Conservation (phyloP, 139 green algal genomes). For the Volvox reticuliferus region DNA sequence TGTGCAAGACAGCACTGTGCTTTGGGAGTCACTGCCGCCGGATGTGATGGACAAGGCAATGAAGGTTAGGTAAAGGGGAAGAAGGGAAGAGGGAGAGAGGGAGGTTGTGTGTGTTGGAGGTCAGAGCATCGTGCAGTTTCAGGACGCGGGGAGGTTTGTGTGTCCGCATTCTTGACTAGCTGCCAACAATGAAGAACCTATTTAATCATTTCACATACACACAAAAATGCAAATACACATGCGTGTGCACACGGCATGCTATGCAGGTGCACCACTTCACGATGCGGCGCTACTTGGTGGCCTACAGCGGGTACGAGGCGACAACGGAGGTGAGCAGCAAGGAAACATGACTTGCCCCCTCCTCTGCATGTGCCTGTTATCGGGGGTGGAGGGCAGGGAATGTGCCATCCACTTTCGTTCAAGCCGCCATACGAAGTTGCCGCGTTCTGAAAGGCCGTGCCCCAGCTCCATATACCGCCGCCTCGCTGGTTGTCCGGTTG, state of each 20-base stretch:
- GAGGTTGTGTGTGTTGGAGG: neutral
- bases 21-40: constrained; percentile 24
- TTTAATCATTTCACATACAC: neutral
- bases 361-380: neutral
- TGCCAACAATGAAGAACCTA: neutral
- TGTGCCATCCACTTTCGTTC: too few species aligned
- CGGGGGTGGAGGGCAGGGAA: neutral
- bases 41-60: constrained; percentile 36
- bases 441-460: too few species aligned
- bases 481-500: too few species aligned
- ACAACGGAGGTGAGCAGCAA: constrained; percentile 5
- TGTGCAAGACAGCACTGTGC: constrained; percentile 26
- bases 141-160: too few species aligned
- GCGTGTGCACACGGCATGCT: neutral
- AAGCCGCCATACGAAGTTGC: too few species aligned
- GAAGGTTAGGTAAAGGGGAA: neutral
- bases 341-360: too few species aligned
- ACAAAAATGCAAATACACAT: neutral
- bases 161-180: too few species aligned
- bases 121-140: too few species aligned
- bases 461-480: too few species aligned
- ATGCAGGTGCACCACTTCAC: constrained; percentile 34
- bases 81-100: neutral
- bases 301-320: constrained; percentile 4
- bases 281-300: neutral